phyloP scores from a whole-genome alignment of 805 yeast genomes.

The Candida montana region DNA sequence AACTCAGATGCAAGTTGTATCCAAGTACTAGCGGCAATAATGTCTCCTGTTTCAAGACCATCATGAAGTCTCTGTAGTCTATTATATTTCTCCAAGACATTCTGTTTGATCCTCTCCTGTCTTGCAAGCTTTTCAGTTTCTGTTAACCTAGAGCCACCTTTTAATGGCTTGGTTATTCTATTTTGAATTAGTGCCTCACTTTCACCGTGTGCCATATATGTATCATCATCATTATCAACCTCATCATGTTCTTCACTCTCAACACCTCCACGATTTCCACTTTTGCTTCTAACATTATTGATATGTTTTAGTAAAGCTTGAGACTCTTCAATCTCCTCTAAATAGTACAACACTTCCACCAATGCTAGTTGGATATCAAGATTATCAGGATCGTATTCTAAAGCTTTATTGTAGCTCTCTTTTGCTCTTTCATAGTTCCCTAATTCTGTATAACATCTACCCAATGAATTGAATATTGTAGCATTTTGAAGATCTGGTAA shows the following conservation, averaged over 20 bases:
- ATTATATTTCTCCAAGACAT: constrained; percentile 49
- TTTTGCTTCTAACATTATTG: constrained; percentile 31
- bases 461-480: constrained; percentile 50
- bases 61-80: constrained; percentile 48
- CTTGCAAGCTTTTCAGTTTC: constrained; percentile 47
- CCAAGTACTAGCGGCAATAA: constrained; percentile 73
- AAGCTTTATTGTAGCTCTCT: constrained; percentile 47
- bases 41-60: constrained; percentile 45
- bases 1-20: constrained; percentile 76
- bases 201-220: background rate
- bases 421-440: constrained; percentile 66
- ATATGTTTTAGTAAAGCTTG: constrained; percentile 51
- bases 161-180: constrained; percentile 19
- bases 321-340: constrained; percentile 57
- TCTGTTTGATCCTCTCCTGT: constrained; percentile 53
- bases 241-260: no score
- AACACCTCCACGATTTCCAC: constrained; percentile 10
- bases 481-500: constrained; percentile 46
- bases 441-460: constrained; percentile 69
- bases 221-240: constrained; percentile 19
- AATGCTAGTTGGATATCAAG: constrained; percentile 70
- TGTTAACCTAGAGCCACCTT: constrained; percentile 27
- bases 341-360: constrained; percentile 73
- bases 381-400: constrained; percentile 54
- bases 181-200: constrained; percentile 23